These are phyloP conservation scores for Delonix regia DNA, from an alignment of 306 rosid genomes.

Conservation along the genomic window DNA sequence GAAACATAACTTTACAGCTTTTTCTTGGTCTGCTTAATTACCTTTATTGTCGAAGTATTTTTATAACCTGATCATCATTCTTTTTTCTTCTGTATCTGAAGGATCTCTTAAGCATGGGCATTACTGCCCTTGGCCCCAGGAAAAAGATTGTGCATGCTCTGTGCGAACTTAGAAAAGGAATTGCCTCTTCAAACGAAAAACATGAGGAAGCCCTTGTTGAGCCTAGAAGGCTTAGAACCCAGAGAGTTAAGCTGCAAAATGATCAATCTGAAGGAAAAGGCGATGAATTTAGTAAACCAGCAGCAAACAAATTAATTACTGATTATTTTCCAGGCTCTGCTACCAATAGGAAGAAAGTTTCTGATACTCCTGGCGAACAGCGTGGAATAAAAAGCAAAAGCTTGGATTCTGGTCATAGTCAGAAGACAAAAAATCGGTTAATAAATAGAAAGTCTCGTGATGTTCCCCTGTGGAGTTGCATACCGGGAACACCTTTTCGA, in stretches of 20 bases:
- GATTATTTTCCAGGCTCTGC: conserved; percentile 75
- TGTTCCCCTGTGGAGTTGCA: conserved; percentile 81
- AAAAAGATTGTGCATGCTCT: conserved; percentile 79
- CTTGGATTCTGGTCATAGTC: conserved; percentile 48
- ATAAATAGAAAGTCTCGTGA: conserved; percentile 59
- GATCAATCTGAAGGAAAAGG: conserved; percentile 47
- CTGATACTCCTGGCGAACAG: conserved; percentile 45
- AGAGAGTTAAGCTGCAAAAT: conserved; percentile 42
- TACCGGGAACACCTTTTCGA: conserved; percentile 90
- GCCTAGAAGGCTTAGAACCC: conserved; percentile 44
- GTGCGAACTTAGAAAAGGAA: conserved; percentile 64
- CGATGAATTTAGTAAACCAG: conserved; percentile 52
- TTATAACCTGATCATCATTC: not conserved
- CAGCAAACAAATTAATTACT: conserved; percentile 79
- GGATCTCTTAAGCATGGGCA: conserved; percentile 83
- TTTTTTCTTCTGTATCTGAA: conserved; percentile 33
- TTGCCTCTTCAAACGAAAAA: conserved; percentile 38
- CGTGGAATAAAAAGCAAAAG: conserved; percentile 37
- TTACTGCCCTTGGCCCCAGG: conserved; percentile 87
- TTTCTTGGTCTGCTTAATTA: not conserved
- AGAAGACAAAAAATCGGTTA: conserved; percentile 40
- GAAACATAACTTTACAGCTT: not conserved
- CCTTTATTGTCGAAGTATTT: not conserved
- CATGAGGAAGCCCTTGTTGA: conserved; percentile 37
- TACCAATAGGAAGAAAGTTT: conserved; percentile 53